Evolutionary conservation across 2,329 filamentous ascomycete species (phyloP), one percentile per base, ranked within the genome.

Genomic region (Dactylonectria estremocensis): DNA sequence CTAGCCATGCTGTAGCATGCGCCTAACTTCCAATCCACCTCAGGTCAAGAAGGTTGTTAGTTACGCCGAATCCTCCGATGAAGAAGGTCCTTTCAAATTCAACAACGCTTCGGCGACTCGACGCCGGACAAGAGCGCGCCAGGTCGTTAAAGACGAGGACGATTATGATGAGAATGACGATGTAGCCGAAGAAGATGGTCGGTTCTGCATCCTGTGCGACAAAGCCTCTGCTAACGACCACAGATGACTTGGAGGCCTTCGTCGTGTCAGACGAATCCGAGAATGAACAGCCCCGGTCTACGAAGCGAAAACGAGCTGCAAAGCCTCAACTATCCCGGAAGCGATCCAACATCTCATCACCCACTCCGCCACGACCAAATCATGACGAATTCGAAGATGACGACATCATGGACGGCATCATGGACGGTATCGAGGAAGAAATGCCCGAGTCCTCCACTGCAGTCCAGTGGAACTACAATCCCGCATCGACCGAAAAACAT

Each of bases 251-350:
- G 83, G 94, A 92, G 68, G 93, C 97, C 78, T 98, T 98, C 76
- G 86, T 98, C 24, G 95, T 92, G 5, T 90, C 92, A 0, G 95
- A 98, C 75, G 94, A 97, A 48, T 95, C 94, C 0, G 95, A 97
- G 54, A 92, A 90, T 18, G 79, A 78, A 14, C 77, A 86, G 69
- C 71, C 84, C 74, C 78, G 86, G 24, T 84, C 92, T 0, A 92
- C 90, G 77, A 97, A 97, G 82, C 84, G 92, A 75, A 97, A 97
- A 81, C 87, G 92, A n/a, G 80, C 89, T 8, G 76, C 85, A 13
- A 88, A 89, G 76, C 68, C 85, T 14, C 77, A 83, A 16, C 77
- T 82, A 0, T 81, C 90, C 1, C 87, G 92, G 55, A 95, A 95
- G 78, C 87, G 89, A 74, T 83, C 89, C 8, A 87, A 89, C 60